Percentiles rank a stretch among this genome's conserved stretches.
phyloP scores from a whole-genome alignment of 148 eudicot genomes.

The Chenopodium formosanum region DNA sequence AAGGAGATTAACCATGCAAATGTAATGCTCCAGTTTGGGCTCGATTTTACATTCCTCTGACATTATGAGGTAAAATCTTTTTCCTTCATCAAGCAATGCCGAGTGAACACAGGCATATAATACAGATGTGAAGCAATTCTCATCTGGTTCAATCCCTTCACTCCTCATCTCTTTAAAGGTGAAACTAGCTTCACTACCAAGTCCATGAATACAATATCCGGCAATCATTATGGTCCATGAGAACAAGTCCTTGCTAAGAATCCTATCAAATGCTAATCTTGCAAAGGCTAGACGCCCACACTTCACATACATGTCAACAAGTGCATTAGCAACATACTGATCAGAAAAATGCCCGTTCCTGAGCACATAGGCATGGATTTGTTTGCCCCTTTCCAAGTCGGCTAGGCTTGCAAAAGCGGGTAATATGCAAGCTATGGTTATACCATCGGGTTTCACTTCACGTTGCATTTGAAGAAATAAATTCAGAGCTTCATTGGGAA shows the following conservation, averaged over 20 bases:
- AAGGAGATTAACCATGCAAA: slow-evolving; percentile 67
- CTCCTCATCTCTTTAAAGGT: slow-evolving; percentile 48
- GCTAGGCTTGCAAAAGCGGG: slow-evolving; percentile 61
- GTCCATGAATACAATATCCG: slow-evolving; percentile 65
- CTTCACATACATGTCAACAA: slow-evolving; percentile 69
- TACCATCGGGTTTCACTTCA: slow-evolving; percentile 45
- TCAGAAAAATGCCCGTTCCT: slow-evolving; percentile 42
- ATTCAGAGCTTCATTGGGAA: slow-evolving; percentile 50
- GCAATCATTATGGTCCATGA: slow-evolving; percentile 70
- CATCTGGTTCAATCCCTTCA: slow-evolving; percentile 45
- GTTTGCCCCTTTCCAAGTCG: slow-evolving; percentile 50
- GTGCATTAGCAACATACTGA: slow-evolving; percentile 54
- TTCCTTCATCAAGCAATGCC: slow-evolving; percentile 55
- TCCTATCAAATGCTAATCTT: slow-evolving; percentile 41
- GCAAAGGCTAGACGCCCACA: slow-evolving; percentile 54
- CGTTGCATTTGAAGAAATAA: slow-evolving; percentile 51
- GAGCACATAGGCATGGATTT: slow-evolving; percentile 49
- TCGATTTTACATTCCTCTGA: slow-evolving; percentile 41
- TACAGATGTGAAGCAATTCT: slow-evolving; percentile 45
- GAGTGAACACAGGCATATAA: slow-evolving; percentile 65
- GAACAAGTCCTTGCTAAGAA: slow-evolving; percentile 43
- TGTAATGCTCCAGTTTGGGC: slow-evolving; percentile 60
- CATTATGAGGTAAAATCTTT: slow-evolving; percentile 47
- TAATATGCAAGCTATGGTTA: slow-evolving; percentile 58
- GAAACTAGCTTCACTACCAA: slow-evolving; percentile 49